Conservation (phyloP, 768 basidiomycete species). For the Rhizopogon vulgaris region DNA sequence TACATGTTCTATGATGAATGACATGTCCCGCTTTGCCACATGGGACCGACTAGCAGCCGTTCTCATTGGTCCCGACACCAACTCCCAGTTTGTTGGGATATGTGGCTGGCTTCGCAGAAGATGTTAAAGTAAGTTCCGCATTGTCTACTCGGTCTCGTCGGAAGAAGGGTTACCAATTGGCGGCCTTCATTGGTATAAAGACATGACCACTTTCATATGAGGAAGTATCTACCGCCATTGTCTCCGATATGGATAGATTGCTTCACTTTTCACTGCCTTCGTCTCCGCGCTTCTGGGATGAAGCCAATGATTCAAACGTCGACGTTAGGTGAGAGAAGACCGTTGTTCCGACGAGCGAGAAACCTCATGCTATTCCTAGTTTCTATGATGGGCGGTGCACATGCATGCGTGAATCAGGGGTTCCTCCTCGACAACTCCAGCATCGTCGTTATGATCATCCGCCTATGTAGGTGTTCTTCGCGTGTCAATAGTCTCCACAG, state of each 20-base stretch:
- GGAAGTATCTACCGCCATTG: not conserved
- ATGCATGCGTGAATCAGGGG: not conserved
- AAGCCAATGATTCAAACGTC: not conserved
- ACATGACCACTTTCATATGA: not conserved
- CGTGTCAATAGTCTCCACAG: too few relatives aligned
- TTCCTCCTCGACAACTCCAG: not conserved
- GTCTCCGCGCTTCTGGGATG: not conserved
- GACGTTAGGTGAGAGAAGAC: not conserved
- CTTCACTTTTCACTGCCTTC: not conserved
- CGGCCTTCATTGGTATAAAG: not conserved
- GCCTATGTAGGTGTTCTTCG: not conserved
- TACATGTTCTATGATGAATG: too few relatives aligned
- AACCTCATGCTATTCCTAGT: not conserved
- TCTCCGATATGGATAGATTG: conserved; percentile 1
- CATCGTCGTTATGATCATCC: not conserved
- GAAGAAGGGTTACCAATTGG: not conserved
- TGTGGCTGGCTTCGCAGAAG: not conserved
- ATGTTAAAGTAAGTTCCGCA: not conserved
- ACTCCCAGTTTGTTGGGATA: not conserved
- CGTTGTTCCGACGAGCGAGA: not conserved
- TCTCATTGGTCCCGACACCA: not conserved
- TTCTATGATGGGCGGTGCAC: not conserved
- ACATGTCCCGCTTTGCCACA: not conserved
- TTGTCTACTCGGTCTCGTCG: not conserved
- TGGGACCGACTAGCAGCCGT: not conserved